These are phyloP conservation scores for Naganishia albida DNA, from an alignment of 1,284 basidiomycete species.

Conservation along the genomic window DNA sequence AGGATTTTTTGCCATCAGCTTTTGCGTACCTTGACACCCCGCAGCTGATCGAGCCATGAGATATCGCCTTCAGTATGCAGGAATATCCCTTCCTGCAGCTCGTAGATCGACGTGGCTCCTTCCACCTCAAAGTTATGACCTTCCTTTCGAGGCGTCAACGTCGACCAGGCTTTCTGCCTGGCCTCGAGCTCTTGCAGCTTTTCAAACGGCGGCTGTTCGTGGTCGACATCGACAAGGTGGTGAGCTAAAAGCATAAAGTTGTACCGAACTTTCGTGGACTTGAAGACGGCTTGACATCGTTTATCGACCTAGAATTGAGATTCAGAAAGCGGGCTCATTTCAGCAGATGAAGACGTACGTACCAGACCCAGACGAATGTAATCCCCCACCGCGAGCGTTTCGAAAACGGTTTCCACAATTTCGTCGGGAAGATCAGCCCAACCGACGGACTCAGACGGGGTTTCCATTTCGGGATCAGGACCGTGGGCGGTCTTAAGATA, in stretches of 20 bases:
- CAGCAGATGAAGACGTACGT: neutral
- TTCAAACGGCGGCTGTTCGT: conserved; percentile 12
- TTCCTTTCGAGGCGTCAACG: conserved; percentile 11
- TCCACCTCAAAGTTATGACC: conserved; percentile 16
- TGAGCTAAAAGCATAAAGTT: conserved; percentile 21
- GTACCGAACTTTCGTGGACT: conserved; percentile 26
- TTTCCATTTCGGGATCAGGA: too few species aligned
- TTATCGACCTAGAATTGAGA: conserved; percentile 5
- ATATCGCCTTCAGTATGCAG: conserved; percentile 48
- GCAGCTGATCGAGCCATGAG: conserved; percentile 39
- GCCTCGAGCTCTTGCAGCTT: conserved; percentile 22
- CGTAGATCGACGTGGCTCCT: conserved; percentile 51
- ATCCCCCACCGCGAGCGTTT: conserved; percentile 14
- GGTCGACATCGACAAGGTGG: conserved; percentile 25
- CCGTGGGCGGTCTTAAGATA: too few species aligned
- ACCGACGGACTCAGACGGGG: neutral
- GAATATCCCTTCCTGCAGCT: conserved; percentile 53
- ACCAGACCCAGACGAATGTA: conserved; percentile 17
- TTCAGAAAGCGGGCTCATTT: too few species aligned
- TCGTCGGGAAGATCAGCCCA: conserved; percentile 26
- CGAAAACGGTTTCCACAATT: conserved; percentile 13
- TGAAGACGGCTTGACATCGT: conserved; percentile 25
- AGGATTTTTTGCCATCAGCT: neutral
- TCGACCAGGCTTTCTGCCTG: conserved; percentile 15
- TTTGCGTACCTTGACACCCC: conserved; percentile 18